Evolutionary conservation across 148 eudicot genomes (phyloP).

Genomic region (Fagopyrum esculentum): DNA sequence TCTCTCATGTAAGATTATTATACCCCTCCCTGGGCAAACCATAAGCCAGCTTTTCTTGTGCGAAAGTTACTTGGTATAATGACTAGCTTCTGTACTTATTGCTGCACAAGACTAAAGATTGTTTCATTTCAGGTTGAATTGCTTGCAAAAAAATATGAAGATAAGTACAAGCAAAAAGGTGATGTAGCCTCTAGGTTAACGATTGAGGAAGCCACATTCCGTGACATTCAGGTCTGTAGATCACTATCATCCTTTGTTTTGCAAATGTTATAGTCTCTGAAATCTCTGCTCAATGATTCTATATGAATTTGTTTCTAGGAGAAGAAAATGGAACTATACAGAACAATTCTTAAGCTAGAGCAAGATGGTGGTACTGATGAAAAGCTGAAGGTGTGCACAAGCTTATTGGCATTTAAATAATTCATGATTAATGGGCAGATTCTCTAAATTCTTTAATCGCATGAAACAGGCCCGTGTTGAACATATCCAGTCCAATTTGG

Average conservation of each 20-base stretch:
- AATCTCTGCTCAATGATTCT: slow-evolving; percentile 1
- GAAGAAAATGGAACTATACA: slow-evolving; percentile 47
- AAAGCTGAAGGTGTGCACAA: slow-evolving; percentile 29
- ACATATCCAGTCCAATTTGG: slow-evolving; percentile 62
- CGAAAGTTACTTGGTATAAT: background rate
- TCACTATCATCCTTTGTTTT: slow-evolving; percentile 10
- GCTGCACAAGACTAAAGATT: slow-evolving; percentile 6
- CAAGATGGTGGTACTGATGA: slow-evolving; percentile 36
- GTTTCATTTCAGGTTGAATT: slow-evolving; percentile 54
- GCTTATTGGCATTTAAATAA: background rate
- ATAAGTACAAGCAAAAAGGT: slow-evolving; percentile 81
- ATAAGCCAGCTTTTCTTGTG: background rate
- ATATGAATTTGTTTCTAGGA: slow-evolving; percentile 23
- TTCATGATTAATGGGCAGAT: slow-evolving; percentile 7
- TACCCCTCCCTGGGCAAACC: background rate
- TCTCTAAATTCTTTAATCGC: background rate
- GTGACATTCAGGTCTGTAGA: slow-evolving; percentile 79
- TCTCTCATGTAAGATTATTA: background rate
- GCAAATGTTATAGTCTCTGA: slow-evolving; percentile 5
- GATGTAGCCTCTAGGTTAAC: slow-evolving; percentile 89
- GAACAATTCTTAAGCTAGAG: slow-evolving; percentile 41
- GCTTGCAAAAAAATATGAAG: slow-evolving; percentile 87
- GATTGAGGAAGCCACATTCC: slow-evolving; percentile 95
- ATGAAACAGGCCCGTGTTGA: slow-evolving; percentile 52
- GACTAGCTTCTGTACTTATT: background rate